Evolutionary conservation across 257 asterid genomes (phyloP).

Genomic region (Misopates orontium): DNA sequence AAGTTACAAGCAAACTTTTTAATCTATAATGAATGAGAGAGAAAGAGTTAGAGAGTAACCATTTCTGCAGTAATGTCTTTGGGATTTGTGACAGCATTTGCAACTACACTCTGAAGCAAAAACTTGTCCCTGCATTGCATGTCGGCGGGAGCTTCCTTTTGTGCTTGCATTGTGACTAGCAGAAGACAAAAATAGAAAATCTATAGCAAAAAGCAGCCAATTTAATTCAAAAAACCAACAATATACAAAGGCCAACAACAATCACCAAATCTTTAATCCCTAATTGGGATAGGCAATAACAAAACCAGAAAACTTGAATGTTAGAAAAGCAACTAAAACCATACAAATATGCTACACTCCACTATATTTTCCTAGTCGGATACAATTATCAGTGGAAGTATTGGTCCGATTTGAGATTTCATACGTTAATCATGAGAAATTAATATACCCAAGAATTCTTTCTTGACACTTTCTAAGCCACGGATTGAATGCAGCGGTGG

Average conservation of each 20-base stretch:
- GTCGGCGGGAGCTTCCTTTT: constrained; percentile 71
- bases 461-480: not conserved
- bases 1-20: not conserved
- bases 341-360: not conserved
- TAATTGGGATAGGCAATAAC: too few relatives aligned
- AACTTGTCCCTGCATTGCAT: constrained; percentile 81
- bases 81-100: constrained; percentile 42
- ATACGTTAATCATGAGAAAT: too few relatives aligned
- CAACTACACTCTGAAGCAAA: constrained; percentile 72
- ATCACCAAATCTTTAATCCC: too few relatives aligned
- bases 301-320: too few relatives aligned
- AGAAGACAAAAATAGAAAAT: constrained; percentile 14
- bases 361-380: not conserved
- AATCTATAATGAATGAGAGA: not conserved
- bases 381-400: too few relatives aligned
- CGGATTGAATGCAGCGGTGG: not conserved
- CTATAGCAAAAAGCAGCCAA: not conserved
- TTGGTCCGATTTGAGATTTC: too few relatives aligned
- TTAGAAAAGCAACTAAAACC: not conserved
- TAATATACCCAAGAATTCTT: not conserved
- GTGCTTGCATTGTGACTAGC: constrained; percentile 83
- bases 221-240: not conserved
- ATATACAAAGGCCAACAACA: not conserved
- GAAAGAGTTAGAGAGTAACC: constrained; percentile 37
- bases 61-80: constrained; percentile 69